These are phyloP conservation scores for Notholithocarpus densiflorus DNA, from an alignment of 306 rosid species.

Conservation along the genomic window DNA sequence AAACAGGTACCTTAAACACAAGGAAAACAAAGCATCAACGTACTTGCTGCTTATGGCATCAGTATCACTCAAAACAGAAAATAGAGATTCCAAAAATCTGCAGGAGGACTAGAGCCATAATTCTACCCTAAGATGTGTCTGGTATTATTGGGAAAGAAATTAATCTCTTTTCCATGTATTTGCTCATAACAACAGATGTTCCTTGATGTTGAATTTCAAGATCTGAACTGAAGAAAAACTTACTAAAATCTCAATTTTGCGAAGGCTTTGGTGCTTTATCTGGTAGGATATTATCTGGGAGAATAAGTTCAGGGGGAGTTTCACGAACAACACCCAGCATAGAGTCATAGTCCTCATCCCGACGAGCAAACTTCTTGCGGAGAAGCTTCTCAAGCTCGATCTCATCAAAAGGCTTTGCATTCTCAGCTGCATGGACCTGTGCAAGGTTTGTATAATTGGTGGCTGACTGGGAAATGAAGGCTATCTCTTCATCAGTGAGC, in stretches of 20 bases:
- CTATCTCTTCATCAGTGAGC: slow-evolving; percentile 81
- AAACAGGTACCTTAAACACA: slow-evolving; percentile 28
- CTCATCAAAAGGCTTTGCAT: slow-evolving; percentile 68
- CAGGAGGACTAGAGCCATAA: slow-evolving; percentile 30
- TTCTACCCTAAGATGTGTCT: slow-evolving; percentile 43
- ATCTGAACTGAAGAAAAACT: slow-evolving; percentile 23
- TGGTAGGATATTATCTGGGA: slow-evolving; percentile 76
- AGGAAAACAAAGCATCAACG: slow-evolving; percentile 31
- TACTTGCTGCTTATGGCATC: slow-evolving; percentile 33
- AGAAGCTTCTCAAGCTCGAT: slow-evolving; percentile 84
- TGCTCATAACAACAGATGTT: slow-evolving; percentile 38
- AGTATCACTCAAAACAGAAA: slow-evolving; percentile 29
- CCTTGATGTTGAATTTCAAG: slow-evolving; percentile 38
- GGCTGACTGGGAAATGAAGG: slow-evolving; percentile 83
- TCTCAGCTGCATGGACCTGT: slow-evolving; percentile 94
- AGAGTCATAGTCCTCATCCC: slow-evolving; percentile 82
- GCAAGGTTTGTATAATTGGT: slow-evolving; percentile 77
- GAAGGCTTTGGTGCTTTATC: slow-evolving; percentile 52
- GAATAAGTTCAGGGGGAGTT: slow-evolving; percentile 73
- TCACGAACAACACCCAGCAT: slow-evolving; percentile 86
- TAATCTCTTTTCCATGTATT: slow-evolving; percentile 50
- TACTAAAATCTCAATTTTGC: slow-evolving; percentile 22
- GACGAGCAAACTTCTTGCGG: slow-evolving; percentile 78
- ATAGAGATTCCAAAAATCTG: slow-evolving; percentile 23
- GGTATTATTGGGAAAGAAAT: slow-evolving; percentile 68